These are phyloP conservation scores for Acanthamoeba lenticulata DNA, from an alignment of 208 protist species.

Conservation along the genomic window DNA sequence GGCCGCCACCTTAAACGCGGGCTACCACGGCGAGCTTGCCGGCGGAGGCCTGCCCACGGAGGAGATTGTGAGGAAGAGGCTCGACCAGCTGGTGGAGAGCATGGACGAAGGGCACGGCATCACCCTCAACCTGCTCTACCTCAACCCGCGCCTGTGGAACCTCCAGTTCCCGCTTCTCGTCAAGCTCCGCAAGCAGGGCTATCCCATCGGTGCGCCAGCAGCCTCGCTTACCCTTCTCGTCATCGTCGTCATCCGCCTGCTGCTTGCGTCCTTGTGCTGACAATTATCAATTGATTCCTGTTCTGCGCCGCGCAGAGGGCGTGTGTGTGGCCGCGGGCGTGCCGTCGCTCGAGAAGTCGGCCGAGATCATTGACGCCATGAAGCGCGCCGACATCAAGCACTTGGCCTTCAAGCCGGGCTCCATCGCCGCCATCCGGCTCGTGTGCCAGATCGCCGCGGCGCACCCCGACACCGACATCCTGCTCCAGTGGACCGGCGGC, in stretches of 20 bases:
- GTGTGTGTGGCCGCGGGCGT: slow-evolving; percentile 86
- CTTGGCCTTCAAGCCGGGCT: slow-evolving; percentile 87
- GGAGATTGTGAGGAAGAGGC: slow-evolving; percentile 59
- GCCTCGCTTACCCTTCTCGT: neutral
- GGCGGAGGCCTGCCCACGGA: slow-evolving; percentile 80
- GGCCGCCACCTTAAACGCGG: slow-evolving; percentile 83
- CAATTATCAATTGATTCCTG: slow-evolving; percentile 3
- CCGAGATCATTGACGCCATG: slow-evolving; percentile 81
- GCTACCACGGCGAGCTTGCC: slow-evolving; percentile 86
- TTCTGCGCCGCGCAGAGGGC: slow-evolving; percentile 62
- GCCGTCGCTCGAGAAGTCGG: slow-evolving; percentile 81
- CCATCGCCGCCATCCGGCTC: slow-evolving; percentile 76
- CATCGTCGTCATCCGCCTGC: neutral
- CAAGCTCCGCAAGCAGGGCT: slow-evolving; percentile 77
- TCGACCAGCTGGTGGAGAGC: slow-evolving; percentile 48
- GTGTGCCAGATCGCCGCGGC: slow-evolving; percentile 83
- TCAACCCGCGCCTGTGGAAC: slow-evolving; percentile 86
- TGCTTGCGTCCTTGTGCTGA: neutral
- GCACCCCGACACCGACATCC: slow-evolving; percentile 80
- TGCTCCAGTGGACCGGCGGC: slow-evolving; percentile 89
- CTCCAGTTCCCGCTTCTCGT: slow-evolving; percentile 86
- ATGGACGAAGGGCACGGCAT: slow-evolving; percentile 72
- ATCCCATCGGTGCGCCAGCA: slow-evolving; percentile 74
- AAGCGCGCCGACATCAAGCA: slow-evolving; percentile 78
- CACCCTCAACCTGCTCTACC: slow-evolving; percentile 87